Base-by-base conservation (phyloP, 1,139 yeast species). In the Arxiozyma bovina region DNA sequence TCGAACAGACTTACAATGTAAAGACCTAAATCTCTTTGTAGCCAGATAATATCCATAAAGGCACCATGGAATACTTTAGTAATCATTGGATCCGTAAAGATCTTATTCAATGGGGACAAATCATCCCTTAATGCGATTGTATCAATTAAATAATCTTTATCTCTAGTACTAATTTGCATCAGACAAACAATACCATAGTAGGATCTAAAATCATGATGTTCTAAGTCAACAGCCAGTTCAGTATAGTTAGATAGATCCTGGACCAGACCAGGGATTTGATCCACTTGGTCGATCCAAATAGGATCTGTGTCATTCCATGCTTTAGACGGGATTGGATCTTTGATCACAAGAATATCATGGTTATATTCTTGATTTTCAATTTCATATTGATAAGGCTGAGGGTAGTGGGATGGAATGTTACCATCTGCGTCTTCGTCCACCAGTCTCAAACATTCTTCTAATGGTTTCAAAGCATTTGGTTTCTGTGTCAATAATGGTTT, bases 51-150 rank as follows among this genome's bases (percentile, higher is more conserved):
- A 74, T 94, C 99, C 96, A 90, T 90, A 60, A 83, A 85, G 0
- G 99, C 96, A 59, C 99, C 99, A 67, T 94, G 99, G 61, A 94
- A 81, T 0, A 94, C 95, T 67, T 94, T 94, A 42, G 89, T 74
- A 42, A 91, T 83, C 5, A 72, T 64, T 0, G 98, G 97, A 68
- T 93, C 75, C 2, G 98, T 78, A 61, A 93, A 90, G 1, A 91
- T 80, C 52, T 74, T 75, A 70, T 94, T 94, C 57, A 94, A 74
- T 0, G 73, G 72, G 48, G 78, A 75, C 51, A 94, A 73, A 55
- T 88, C 88, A 49, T 86, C 88, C 57, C 97, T 75, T 48, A 94
- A 76, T 1, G 79, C 80, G 30, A 84, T 75, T 0, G 96, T 86
- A 66, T 89, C 96, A 4, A 89, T 75, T n/a, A 89, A 74, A 85